Percentiles rank a stretch among this genome's conserved stretches.
phyloP scores from a whole-genome alignment of 768 basidiomycete genomes.

The Ramaria rubella region DNA sequence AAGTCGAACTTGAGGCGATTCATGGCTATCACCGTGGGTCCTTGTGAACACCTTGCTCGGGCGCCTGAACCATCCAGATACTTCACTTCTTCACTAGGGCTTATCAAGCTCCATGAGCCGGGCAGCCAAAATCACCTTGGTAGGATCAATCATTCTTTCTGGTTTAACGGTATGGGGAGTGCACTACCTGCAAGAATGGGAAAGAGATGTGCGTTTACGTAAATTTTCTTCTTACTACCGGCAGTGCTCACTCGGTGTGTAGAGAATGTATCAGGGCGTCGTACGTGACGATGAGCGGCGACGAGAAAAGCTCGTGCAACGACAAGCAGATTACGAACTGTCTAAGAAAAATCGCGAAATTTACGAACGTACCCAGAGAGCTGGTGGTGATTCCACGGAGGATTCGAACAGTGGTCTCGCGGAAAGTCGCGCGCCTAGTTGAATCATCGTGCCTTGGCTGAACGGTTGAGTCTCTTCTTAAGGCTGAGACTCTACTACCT shows the following conservation, averaged over 20 bases:
- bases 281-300: slow-evolving; percentile 81
- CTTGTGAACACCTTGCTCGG: background rate
- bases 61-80: background rate
- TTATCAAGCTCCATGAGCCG: slow-evolving; percentile 18
- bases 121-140: slow-evolving; percentile 69
- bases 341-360: slow-evolving; percentile 58
- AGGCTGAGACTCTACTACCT: too few relatives aligned
- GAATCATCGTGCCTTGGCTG: background rate
- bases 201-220: slow-evolving; percentile 59
- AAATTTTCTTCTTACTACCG: background rate
- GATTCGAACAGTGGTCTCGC: background rate
- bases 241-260: slow-evolving; percentile 3
- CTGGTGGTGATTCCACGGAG: slow-evolving; percentile 1
- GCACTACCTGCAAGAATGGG: slow-evolving; percentile 77
- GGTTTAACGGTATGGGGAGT: slow-evolving; percentile 80
- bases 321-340: slow-evolving; percentile 54
- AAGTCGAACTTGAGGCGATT: slow-evolving; percentile 9
- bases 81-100: too few relatives aligned
- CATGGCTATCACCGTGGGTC: background rate
- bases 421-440: background rate
- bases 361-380: slow-evolving; percentile 51
- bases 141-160: slow-evolving; percentile 54
- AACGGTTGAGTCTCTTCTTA: too few relatives aligned
- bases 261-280: slow-evolving; percentile 93
- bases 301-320: slow-evolving; percentile 59